Base-by-base conservation (phyloP, 768 basidiomycete species). In the Leccinum barrowsii region DNA sequence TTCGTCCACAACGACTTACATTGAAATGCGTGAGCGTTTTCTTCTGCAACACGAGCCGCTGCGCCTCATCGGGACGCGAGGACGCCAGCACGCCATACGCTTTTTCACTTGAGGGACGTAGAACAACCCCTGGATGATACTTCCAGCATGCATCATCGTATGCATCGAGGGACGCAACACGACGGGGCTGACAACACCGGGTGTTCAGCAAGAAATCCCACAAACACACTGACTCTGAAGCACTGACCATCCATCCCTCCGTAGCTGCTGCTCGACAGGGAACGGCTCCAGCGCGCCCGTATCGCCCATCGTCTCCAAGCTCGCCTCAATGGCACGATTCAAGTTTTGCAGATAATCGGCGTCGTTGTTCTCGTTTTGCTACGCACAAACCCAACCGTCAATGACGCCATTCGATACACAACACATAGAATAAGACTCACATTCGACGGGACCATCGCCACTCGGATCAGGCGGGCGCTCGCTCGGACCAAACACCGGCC, bases 261-360 rank as follows among this genome's bases (percentile, higher is more conserved):
- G 76, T 3, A 84, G 63, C 30, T 77, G 74, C 32, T 84, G 75
- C 55, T 85, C 80, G 4, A 82, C 64, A 0, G 84, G 80, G 35
- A 80, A 73, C 22, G 78, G 76, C 51, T 85, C 83, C 35, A 78
- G 74, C 4, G 85, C 85, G 24, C 78, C 74, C 22, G 73, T 70
- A 61, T 83, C 79, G 21, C 82, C 81, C 52, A 70, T 66, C 34
- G 74, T 67, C 19, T 83, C 77, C 56, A 90, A 73, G 68, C 87
- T 89, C 5, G 84, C 87, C 70, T 86, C 82, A 42, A 91, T 88
- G 1, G 87, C 89, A 28, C 85, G 83, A 63, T 82, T 84, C 71
- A 90, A 73, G 35, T 77, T 78, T 50, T 85, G 81, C 44, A 87
- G 81, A n/a, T 87, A 85, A 24, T 78, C 78, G 2, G 77, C 77